Evolutionary conservation across 495 filamentous ascomycete species (phyloP), one percentile per base, ranked within the genome.

Genomic region (Chaetomium cochliodes): DNA sequence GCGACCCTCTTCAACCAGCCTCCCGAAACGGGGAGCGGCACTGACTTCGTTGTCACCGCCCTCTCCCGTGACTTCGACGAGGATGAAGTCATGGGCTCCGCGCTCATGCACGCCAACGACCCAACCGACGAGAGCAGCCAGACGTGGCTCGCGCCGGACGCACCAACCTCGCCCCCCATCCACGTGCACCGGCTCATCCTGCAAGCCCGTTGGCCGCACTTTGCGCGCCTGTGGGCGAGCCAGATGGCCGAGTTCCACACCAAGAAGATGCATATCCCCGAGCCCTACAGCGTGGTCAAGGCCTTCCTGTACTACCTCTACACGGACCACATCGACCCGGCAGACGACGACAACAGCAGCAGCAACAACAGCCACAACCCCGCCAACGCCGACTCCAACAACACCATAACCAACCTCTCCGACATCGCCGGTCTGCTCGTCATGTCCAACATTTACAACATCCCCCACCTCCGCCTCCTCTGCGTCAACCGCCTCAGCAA

Each of bases 201-300:
- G 22, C 91, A 93, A 73, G 88, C 96, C 7, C 87, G 94, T 46
- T 98, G 94, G 94, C 93, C 94, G 16, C 96, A 98, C 74, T 98
- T 98, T 75, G 87, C 88, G 26, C 87, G 93, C 12, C 76, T 98
- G 5, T 97, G 94, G 76, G 85, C 90, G 22, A 86, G 93, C 12
- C 92, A 96, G 68, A 98, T 98, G 94, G 86, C 89, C 12, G 94
- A 98, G 73, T 98, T 94, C 70, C 94, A 98, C 74, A 92, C 90
- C 15, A 92, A 93, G 69, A 90, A 90, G 73, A 93, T 98, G 90
- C 94, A 98, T 76, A 96, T 98, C 49, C 93, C 96, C 0, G 96
- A 98, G 72, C 92, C 92, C 2, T 98, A 97, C 74, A 88, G 88
- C 5, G 92, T 96, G 5, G 96, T 98, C 60, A 92, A 91, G 64